These are phyloP conservation scores for Amanita thiersii DNA, from an alignment of 768 basidiomycete species.

Conservation along the genomic window DNA sequence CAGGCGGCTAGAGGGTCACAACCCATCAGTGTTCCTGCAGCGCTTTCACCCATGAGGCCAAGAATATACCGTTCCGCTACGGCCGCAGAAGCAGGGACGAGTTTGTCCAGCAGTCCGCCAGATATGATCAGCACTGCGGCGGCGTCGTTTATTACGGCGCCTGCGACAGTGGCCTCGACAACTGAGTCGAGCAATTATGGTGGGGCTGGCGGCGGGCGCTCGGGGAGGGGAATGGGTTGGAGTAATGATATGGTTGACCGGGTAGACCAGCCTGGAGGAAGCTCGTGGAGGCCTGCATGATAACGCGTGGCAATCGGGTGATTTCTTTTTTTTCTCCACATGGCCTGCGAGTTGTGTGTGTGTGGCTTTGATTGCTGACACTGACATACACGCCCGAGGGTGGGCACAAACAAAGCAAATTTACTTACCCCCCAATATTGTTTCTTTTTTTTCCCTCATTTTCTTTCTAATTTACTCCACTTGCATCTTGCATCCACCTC, in stretches of 20 bases:
- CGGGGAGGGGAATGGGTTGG: not conserved
- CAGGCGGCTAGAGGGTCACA: conserved; percentile 8
- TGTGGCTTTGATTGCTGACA: too few species aligned
- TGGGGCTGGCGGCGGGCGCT: not conserved
- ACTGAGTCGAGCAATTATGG: conserved; percentile 39
- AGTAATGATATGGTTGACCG: conserved; percentile 1
- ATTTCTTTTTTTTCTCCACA: not conserved
- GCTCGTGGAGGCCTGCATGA: conserved; percentile 1
- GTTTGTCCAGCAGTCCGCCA: conserved; percentile 31
- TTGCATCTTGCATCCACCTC: too few species aligned
- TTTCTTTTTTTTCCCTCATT: too few species aligned
- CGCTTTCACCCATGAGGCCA: conserved; percentile 9
- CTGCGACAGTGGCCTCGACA: conserved; percentile 51
- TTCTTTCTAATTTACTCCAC: too few species aligned
- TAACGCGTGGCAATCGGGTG: not conserved
- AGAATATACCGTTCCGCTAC: conserved; percentile 12
- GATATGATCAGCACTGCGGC: conserved; percentile 61
- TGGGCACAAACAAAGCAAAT: too few species aligned
- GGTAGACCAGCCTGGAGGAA: not conserved
- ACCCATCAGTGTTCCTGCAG: conserved; percentile 16
- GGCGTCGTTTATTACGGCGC: conserved; percentile 60
- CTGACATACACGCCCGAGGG: too few species aligned
- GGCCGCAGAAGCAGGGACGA: conserved; percentile 11
- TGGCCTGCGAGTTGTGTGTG: conserved; percentile 6
- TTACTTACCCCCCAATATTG: too few species aligned